Percentiles rank a stretch among this genome's conserved stretches.
Evolutionary conservation across 768 basidiomycete species (phyloP).

Genomic region (Leccinum barrowsii): DNA sequence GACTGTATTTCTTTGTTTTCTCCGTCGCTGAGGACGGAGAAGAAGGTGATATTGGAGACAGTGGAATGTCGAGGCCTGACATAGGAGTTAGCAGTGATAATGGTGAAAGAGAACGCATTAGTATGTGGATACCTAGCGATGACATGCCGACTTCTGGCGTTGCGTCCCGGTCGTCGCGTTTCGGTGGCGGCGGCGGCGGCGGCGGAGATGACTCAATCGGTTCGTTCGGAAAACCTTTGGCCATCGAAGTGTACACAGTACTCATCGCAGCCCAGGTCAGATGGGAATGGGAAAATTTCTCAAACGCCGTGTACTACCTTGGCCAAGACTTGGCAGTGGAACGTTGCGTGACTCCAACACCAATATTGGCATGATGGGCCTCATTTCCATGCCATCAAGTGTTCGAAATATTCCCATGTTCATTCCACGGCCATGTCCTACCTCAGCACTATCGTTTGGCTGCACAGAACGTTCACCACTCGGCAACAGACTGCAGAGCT

Average conservation of each 20-base stretch:
- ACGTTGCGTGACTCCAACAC: neutral
- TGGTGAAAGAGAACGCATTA: neutral
- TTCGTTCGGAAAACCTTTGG: neutral
- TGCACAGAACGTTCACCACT: constrained; percentile 44
- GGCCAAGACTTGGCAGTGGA: neutral
- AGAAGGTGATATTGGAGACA: constrained; percentile 19
- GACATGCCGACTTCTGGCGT: constrained; percentile 5
- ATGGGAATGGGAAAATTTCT: constrained; percentile 1
- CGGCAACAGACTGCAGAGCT: constrained; percentile 32
- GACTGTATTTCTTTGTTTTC: constrained; percentile 69
- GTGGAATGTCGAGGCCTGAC: constrained; percentile 23
- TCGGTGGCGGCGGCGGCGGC: constrained; percentile 21
- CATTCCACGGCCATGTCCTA: constrained; percentile 25
- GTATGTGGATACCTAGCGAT: constrained; percentile 23
- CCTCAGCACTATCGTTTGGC: constrained; percentile 31
- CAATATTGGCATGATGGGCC: neutral
- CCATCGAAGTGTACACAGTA: constrained; percentile 3
- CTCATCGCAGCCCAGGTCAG: constrained; percentile 5
- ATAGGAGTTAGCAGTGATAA: constrained; percentile 16
- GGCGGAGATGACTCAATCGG: neutral
- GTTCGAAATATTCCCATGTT: neutral
- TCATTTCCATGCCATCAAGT: neutral
- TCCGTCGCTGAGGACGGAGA: constrained; percentile 33
- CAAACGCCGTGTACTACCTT: neutral
- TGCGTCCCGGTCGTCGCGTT: constrained; percentile 5